These are phyloP conservation scores for Fagopyrum esculentum DNA, from an alignment of 148 eudicot species.

Conservation along the genomic window DNA sequence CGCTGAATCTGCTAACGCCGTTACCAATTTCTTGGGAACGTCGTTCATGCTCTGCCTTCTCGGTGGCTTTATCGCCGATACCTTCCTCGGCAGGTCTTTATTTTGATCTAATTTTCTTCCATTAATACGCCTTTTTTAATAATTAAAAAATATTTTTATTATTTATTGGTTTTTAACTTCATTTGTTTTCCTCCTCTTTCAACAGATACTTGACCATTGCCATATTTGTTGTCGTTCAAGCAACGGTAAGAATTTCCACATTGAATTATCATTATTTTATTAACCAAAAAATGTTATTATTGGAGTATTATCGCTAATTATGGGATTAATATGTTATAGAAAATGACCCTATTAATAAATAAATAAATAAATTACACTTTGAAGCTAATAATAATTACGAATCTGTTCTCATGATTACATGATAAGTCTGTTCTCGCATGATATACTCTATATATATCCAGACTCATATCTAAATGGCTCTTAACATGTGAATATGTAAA, in stretches of 20 bases:
- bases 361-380: too few species aligned
- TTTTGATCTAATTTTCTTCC: neutral
- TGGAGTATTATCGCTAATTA: too few species aligned
- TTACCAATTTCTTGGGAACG: slow-evolving; percentile 87
- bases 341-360: too few species aligned
- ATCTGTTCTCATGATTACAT: too few species aligned
- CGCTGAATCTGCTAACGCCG: slow-evolving; percentile 72
- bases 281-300: too few species aligned
- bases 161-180: neutral
- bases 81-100: slow-evolving; percentile 69
- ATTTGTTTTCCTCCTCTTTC: neutral
- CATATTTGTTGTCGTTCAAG: slow-evolving; percentile 81
- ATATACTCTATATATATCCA: too few species aligned
- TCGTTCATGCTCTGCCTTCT: slow-evolving; percentile 85
- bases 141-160: neutral
- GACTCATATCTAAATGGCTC: too few species aligned
- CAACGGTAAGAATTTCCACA: slow-evolving; percentile 30
- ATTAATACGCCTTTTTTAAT: neutral
- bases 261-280: too few species aligned
- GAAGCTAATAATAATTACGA: too few species aligned
- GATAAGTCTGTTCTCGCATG: too few species aligned
- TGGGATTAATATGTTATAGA: too few species aligned
- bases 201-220: slow-evolving; percentile 76
- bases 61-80: slow-evolving; percentile 87
- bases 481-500: too few species aligned